These are phyloP conservation scores for Tilletiopsis washingtonensis DNA, from an alignment of 1,284 basidiomycete genomes.

Conservation along the genomic window DNA sequence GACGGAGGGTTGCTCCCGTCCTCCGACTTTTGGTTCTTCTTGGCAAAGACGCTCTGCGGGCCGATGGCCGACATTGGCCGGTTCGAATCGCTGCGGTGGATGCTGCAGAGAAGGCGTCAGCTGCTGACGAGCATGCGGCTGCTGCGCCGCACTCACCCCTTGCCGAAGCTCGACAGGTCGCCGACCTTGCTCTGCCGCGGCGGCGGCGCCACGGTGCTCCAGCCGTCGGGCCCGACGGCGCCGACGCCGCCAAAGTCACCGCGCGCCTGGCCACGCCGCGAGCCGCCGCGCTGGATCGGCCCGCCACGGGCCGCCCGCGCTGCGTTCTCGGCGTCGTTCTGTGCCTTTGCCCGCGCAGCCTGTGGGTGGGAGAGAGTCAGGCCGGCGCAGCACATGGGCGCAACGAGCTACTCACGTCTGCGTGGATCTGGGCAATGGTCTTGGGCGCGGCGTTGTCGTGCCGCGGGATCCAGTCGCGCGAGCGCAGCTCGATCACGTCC, in stretches of 20 bases:
- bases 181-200: conserved; percentile 67
- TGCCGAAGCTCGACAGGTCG: conserved; percentile 78
- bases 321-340: conserved; percentile 24
- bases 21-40: conserved; percentile 54
- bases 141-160: no score
- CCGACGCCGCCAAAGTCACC: conserved; percentile 50
- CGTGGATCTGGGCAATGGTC: conserved; percentile 82
- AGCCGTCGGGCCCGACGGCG: conserved; percentile 59
- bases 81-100: conserved; percentile 53
- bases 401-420: no score
- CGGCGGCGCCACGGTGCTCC: conserved; percentile 63
- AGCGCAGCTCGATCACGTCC: conserved; percentile 83
- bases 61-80: conserved; percentile 51
- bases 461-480: conserved; percentile 70
- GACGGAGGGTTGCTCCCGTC: conserved; percentile 60
- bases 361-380: no score
- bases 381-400: no score
- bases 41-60: conserved; percentile 65
- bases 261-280: conserved; percentile 75
- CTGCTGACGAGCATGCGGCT: no score
- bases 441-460: conserved; percentile 69
- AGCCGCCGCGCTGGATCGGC: conserved; percentile 69
- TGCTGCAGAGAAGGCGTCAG: no score
- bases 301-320: conserved; percentile 53
- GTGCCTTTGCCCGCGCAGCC: conserved; percentile 51